Evolutionary conservation across 345 rosid genomes (phyloP).

Genomic region (Anastatica hierochuntica): DNA sequence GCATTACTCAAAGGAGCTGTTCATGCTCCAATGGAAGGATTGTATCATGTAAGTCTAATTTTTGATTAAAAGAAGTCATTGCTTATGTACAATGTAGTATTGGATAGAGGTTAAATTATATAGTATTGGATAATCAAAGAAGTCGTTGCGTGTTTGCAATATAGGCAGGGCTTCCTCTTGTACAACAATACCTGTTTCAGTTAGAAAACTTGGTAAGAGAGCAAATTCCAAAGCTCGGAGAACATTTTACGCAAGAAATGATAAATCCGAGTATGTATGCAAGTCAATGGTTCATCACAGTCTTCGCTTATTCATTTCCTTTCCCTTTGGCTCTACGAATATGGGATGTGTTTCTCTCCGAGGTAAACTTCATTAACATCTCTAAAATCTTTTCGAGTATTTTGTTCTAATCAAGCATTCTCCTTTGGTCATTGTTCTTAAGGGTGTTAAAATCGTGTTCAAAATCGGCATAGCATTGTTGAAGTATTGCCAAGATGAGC

Average conservation of each 20-base stretch:
- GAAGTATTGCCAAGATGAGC: slow-evolving; percentile 76
- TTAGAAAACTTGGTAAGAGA: slow-evolving; percentile 72
- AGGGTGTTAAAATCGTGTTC: slow-evolving; percentile 94
- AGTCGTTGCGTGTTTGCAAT: slow-evolving; percentile 1
- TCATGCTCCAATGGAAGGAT: slow-evolving; percentile 97
- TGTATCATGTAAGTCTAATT: slow-evolving; percentile 60
- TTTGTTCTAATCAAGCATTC: background rate
- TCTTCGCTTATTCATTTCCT: slow-evolving; percentile 90
- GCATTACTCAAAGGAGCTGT: slow-evolving; percentile 94
- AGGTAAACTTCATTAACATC: slow-evolving; percentile 39
- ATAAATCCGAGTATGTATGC: slow-evolving; percentile 99
- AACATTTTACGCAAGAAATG: slow-evolving; percentile 78
- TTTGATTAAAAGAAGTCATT: background rate
- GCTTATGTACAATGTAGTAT: slow-evolving; percentile 31
- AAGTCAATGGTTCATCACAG: slow-evolving; percentile 97
- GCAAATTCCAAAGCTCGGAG: slow-evolving; percentile 81
- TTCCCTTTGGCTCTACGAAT: slow-evolving; percentile 92
- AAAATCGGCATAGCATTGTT: slow-evolving; percentile 87
- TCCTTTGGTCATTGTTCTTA: slow-evolving; percentile 2
- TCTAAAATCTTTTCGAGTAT: background rate
- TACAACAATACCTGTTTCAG: slow-evolving; percentile 84
- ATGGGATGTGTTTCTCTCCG: slow-evolving; percentile 93
- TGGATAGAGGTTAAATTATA: too few relatives aligned
- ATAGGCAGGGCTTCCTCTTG: slow-evolving; percentile 94
- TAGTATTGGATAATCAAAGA: background rate